phyloP scores from a whole-genome alignment of 2,329 filamentous ascomycete genomes.

The Epicoccum nigrum region DNA sequence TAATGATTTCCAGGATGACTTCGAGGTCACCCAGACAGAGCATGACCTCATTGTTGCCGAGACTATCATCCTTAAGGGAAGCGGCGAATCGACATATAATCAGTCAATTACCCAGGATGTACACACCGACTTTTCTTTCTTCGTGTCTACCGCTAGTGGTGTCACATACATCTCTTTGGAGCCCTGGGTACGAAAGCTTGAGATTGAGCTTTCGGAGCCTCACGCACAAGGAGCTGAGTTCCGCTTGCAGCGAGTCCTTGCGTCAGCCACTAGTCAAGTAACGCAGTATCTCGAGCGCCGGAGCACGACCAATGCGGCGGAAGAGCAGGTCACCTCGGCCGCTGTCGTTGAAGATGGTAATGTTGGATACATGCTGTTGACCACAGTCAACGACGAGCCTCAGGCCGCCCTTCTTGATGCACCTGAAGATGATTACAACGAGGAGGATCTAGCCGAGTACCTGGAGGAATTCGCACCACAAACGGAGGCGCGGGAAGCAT shows the following conservation, averaged over 20 bases:
- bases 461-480: conserved; percentile 25
- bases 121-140: conserved; percentile 63
- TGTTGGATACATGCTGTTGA: conserved; percentile 64
- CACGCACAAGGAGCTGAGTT: conserved; percentile 61
- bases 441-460: conserved; percentile 36
- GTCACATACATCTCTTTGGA: conserved; percentile 62
- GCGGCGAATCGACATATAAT: conserved; percentile 46
- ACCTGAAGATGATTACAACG: conserved; percentile 45
- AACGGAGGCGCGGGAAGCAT: conserved; percentile 67
- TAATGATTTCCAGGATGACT: conserved; percentile 27
- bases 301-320: conserved; percentile 20
- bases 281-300: conserved; percentile 54
- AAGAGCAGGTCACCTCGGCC: conserved; percentile 52
- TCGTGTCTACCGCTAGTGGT: conserved; percentile 61
- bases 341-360: conserved; percentile 63
- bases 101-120: conserved; percentile 64
- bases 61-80: conserved; percentile 43
- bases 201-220: conserved; percentile 61
- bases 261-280: conserved; percentile 56
- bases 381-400: conserved; percentile 54
- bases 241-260: conserved; percentile 62
- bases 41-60: conserved; percentile 50
- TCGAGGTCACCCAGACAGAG: conserved; percentile 24
- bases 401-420: conserved; percentile 60
- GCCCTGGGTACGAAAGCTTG: conserved; percentile 62